Percentiles rank a stretch among this genome's conserved stretches.
Conservation (phyloP, 1,139 yeast genomes). For the Kodamaea fungicola region DNA sequence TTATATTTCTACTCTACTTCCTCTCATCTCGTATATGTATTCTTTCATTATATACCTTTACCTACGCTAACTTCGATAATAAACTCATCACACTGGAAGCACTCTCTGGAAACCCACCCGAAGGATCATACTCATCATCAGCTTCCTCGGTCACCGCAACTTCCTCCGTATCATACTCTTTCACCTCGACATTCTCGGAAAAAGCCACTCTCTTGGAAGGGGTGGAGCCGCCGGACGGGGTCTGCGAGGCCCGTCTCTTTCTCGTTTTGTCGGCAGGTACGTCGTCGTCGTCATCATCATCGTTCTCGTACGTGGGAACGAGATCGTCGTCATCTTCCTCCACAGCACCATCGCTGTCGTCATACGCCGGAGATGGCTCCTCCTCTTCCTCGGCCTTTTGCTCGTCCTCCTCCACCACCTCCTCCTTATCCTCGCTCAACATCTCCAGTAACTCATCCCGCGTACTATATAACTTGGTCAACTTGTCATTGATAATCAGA, state of each 20-base stretch:
- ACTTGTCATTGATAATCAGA: constrained; percentile 39
- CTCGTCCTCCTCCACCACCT: constrained; percentile 6
- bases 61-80: constrained; percentile 34
- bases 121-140: constrained; percentile 22
- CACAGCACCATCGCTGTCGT: constrained; percentile 10
- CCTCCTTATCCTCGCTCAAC: constrained; percentile 27
- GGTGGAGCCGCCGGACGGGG: constrained; percentile 27
- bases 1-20: too few species aligned
- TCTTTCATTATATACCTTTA: too few species aligned
- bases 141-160: constrained; percentile 7
- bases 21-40: too few species aligned
- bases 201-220: constrained; percentile 42
- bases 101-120: constrained; percentile 9
- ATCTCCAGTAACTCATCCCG: constrained; percentile 45
- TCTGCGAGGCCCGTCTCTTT: constrained; percentile 15
- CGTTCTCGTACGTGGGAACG: constrained; percentile 30
- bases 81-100: constrained; percentile 29
- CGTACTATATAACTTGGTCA: constrained; percentile 34
- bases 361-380: constrained; percentile 19
- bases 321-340: constrained; percentile 19
- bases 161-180: constrained; percentile 24
- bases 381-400: constrained; percentile 9
- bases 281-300: constrained; percentile 19
- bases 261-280: constrained; percentile 4
- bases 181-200: constrained; percentile 43